phyloP scores from a whole-genome alignment of 352 stramenopile species.

The Aphanomyces euteiches region DNA sequence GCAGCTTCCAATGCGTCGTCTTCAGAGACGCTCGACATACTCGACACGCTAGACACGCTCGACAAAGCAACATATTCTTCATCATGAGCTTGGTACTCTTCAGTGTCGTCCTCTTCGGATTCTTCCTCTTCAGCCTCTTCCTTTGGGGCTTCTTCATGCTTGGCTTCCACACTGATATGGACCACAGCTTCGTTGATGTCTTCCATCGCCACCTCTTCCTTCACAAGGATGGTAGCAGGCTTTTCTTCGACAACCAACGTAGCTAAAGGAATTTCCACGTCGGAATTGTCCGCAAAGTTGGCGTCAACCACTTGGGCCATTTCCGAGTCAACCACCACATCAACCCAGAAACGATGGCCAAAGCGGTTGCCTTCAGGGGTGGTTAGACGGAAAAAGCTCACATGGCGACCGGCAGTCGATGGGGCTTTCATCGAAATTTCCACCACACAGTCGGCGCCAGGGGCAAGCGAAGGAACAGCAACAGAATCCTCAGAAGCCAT shows the following conservation, averaged over 20 bases:
- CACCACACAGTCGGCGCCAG: slow-evolving; percentile 66
- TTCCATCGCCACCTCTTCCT: background rate
- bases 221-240: background rate
- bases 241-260: slow-evolving; percentile 37
- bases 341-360: slow-evolving; percentile 85
- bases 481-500: slow-evolving; percentile 62
- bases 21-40: background rate
- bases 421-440: slow-evolving; percentile 70
- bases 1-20: slow-evolving; percentile 31
- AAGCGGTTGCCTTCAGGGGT: slow-evolving; percentile 77
- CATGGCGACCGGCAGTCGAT: slow-evolving; percentile 65
- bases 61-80: background rate
- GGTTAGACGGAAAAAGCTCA: slow-evolving; percentile 85
- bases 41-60: background rate
- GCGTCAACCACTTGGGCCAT: slow-evolving; percentile 33
- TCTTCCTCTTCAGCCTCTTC: background rate
- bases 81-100: slow-evolving; percentile 2
- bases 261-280: slow-evolving; percentile 37
- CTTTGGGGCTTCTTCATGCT: background rate
- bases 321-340: slow-evolving; percentile 62
- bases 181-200: background rate
- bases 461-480: slow-evolving; percentile 60
- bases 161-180: background rate
- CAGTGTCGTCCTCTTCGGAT: background rate
- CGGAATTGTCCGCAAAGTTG: slow-evolving; percentile 36